These are phyloP conservation scores for Colletotrichum paranaense DNA, from an alignment of 2,329 filamentous ascomycete species.

Conservation along the genomic window DNA sequence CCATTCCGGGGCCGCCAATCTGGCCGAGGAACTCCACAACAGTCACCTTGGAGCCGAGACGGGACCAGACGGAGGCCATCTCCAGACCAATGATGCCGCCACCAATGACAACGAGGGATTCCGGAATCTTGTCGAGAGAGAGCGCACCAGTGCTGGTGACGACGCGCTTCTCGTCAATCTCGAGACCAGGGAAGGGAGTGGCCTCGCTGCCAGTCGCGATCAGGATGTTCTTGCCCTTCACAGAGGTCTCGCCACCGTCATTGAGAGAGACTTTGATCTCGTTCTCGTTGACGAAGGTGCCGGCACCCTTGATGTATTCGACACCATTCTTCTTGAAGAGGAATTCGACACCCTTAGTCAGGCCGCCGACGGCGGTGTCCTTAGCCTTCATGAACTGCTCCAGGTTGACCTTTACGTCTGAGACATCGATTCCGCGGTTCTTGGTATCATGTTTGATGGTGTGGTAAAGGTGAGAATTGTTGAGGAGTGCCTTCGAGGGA, in stretches of 20 bases:
- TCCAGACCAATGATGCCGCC: constrained; percentile 99
- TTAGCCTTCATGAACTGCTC: constrained; percentile 98
- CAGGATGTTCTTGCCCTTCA: constrained; percentile 96
- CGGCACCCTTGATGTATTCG: constrained; percentile 96
- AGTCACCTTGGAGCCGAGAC: constrained; percentile 92
- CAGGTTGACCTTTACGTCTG: constrained; percentile 96
- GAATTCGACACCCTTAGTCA: constrained; percentile 98
- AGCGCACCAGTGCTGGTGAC: constrained; percentile 97
- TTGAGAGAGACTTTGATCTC: constrained; percentile 90
- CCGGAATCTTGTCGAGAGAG: constrained; percentile 87
- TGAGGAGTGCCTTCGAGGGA: constrained; percentile 98
- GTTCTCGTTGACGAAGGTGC: constrained; percentile 87
- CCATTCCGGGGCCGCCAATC: constrained; percentile 98
- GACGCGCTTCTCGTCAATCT: constrained; percentile 97
- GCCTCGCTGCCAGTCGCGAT: constrained; percentile 97
- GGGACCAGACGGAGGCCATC: constrained; percentile 98
- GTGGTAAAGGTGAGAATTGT: constrained; percentile 99
- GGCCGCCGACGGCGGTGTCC: constrained; percentile 85
- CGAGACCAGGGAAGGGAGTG: constrained; percentile 94
- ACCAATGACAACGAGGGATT: constrained; percentile 97
- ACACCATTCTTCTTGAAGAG: constrained; percentile 99
- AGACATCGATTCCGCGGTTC: constrained; percentile 95
- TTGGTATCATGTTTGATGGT: constrained; percentile 97
- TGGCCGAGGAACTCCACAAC: constrained; percentile 96
- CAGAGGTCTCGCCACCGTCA: constrained; percentile 89